Evolutionary conservation across 2,329 filamentous ascomycete species (phyloP).

Genomic region (Claviceps sp.): DNA sequence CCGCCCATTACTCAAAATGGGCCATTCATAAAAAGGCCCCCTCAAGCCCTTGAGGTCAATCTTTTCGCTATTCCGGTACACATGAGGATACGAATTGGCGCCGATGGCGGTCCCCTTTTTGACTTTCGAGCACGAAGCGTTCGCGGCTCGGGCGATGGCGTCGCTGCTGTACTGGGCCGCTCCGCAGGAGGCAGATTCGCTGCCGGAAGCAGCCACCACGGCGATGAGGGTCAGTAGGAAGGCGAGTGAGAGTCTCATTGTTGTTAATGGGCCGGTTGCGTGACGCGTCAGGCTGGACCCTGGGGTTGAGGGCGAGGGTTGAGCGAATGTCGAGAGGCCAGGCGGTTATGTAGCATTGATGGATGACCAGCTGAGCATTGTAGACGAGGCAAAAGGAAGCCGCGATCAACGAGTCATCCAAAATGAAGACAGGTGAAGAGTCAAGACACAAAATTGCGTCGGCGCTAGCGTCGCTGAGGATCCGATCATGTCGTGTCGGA

Average conservation of each 20-base stretch:
- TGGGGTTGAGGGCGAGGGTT: too few relatives aligned
- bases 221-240: constrained; percentile 7
- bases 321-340: too few relatives aligned
- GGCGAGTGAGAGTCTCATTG: constrained; percentile 4
- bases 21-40: constrained; percentile 52
- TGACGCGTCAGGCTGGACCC: too few relatives aligned
- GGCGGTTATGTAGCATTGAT: too few relatives aligned
- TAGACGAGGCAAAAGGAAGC: too few relatives aligned
- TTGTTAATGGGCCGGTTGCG: neutral
- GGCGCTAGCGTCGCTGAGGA: too few relatives aligned
- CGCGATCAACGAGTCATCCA: too few relatives aligned
- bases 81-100: constrained; percentile 37
- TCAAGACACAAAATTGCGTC: too few relatives aligned
- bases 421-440: too few relatives aligned
- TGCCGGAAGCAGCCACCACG: constrained; percentile 4
- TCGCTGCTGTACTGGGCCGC: constrained; percentile 32
- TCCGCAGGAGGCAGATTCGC: constrained; percentile 34
- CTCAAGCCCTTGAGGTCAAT: constrained; percentile 41
- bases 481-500: too few relatives aligned
- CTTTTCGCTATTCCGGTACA: constrained; percentile 49
- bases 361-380: too few relatives aligned
- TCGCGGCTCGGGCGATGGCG: constrained; percentile 34
- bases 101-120: constrained; percentile 22
- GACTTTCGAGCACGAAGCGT: constrained; percentile 38
- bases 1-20: constrained; percentile 34